Evolutionary conservation across 495 filamentous ascomycete genomes (phyloP).

Genomic region (Usnea hakonensis): DNA sequence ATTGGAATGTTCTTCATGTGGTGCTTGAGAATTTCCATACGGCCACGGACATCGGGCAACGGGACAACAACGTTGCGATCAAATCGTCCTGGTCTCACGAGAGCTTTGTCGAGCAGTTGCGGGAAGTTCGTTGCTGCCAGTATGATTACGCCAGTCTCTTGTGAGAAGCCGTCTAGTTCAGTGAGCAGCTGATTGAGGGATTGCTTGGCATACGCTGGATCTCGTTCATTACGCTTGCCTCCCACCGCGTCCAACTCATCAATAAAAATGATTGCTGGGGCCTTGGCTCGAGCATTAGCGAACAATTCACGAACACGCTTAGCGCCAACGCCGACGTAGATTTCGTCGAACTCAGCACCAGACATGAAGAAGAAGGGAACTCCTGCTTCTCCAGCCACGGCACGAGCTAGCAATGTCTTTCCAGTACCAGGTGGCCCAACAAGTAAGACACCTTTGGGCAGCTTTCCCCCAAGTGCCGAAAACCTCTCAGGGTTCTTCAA

Average conservation of each 20-base stretch:
- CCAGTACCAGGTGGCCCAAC: conserved; percentile 95
- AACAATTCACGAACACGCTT: conserved; percentile 98
- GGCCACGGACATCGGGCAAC: conserved; percentile 92
- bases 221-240: conserved; percentile 83
- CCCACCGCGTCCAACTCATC: conserved; percentile 96
- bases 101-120: conserved; percentile 83
- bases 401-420: conserved; percentile 94
- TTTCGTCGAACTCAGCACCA: conserved; percentile 94
- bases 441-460: conserved; percentile 92
- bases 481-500: conserved; percentile 86
- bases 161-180: conserved; percentile 96
- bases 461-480: conserved; percentile 83
- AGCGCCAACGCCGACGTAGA: conserved; percentile 95
- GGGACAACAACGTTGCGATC: conserved; percentile 81
- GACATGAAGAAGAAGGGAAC: conserved; percentile 99
- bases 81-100: conserved; percentile 91
- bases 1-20: conserved; percentile 83
- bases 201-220: conserved; percentile 94
- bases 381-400: conserved; percentile 92
- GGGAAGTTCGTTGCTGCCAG: conserved; percentile 95
- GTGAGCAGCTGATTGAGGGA: conserved; percentile 95
- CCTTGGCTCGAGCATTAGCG: conserved; percentile 72
- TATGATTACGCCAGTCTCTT: conserved; percentile 88
- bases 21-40: conserved; percentile 83
- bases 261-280: conserved; percentile 96